Evolutionary conservation across 140 eudicot species (phyloP).

Genomic region (Flaveria floridana): DNA sequence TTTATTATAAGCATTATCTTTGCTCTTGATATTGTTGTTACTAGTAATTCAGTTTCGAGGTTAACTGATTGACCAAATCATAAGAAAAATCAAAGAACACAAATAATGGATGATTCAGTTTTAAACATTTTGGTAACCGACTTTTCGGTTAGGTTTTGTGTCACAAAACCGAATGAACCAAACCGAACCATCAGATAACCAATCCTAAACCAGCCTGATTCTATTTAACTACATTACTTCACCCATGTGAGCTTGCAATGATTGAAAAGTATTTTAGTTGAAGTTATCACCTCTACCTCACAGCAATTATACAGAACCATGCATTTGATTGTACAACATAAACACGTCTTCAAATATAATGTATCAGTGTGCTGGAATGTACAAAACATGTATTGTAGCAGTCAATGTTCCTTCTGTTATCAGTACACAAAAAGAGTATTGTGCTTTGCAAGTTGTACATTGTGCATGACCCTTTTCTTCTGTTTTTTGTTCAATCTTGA

Average conservation of each 20-base stretch:
- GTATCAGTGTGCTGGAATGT: background rate
- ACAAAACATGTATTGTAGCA: background rate
- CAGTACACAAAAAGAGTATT: background rate
- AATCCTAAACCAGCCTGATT: background rate
- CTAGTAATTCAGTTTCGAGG: background rate
- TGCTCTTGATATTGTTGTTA: background rate
- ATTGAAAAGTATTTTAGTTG: background rate
- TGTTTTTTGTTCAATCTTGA: constrained; percentile 10
- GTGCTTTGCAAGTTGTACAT: constrained; percentile 21
- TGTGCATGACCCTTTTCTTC: constrained; percentile 14
- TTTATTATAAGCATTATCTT: background rate
- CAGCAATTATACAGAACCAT: background rate
- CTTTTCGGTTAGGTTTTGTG: background rate
- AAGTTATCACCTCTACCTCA: background rate
- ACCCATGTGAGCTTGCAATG: background rate
- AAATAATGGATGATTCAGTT: background rate
- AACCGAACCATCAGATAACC: background rate
- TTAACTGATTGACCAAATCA: background rate
- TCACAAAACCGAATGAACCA: background rate
- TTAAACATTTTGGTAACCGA: background rate
- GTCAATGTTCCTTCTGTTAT: background rate
- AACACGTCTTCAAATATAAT: background rate
- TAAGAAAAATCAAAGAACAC: background rate
- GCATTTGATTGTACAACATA: background rate
- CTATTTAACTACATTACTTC: background rate